Base-by-base conservation (phyloP, 1,284 basidiomycete species). In the Acaromyces ingoldii region DNA sequence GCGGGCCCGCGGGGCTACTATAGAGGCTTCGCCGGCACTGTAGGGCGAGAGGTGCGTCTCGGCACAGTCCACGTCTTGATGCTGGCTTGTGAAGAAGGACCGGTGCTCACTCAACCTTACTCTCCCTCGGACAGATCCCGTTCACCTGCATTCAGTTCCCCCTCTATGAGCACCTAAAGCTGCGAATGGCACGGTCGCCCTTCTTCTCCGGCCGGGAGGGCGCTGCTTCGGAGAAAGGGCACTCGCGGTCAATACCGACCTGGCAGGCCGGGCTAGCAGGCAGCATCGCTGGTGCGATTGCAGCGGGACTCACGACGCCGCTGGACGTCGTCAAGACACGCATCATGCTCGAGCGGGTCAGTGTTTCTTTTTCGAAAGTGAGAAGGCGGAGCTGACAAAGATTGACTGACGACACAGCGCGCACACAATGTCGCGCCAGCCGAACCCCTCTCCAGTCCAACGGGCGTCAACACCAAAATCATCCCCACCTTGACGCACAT, bases 111-210 rank as follows among this genome's bases (percentile, higher is more conserved):
- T 49, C 13, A 47, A 22, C 10, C 13, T 19, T 36, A 15, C 45
- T 13, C 17, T 40, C 46, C 34, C 53, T 24, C 38, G 24, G 21
- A 29, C 57, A 93, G 90, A 91, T 98, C 36, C 93, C 93, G 0
- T 98, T 99, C 79, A 95, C 93, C 0, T 93, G 91, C 10, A 80
- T 99, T 22, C 95, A 99, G 75, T 99, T 98, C 74, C 95, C 95
- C 0, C 77, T 98, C 22, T 99, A 97, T 72, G 95, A 98, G 78
- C 80, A 83, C 34, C 79, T 98, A 60, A 98, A 98, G 76, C 60
- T 64, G 11, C 53, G 57, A 6, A 63, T 70, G 50, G 57, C 65
- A 4, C 51, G 56, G 11, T 60, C 62, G 1, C 24, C 4, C 3
- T 33, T 19, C 19, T 21, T 25, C 17, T 40, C 34, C 11, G 22